Base-by-base conservation (phyloP, 306 rosid genomes). In the Trichosanthes truncata region DNA sequence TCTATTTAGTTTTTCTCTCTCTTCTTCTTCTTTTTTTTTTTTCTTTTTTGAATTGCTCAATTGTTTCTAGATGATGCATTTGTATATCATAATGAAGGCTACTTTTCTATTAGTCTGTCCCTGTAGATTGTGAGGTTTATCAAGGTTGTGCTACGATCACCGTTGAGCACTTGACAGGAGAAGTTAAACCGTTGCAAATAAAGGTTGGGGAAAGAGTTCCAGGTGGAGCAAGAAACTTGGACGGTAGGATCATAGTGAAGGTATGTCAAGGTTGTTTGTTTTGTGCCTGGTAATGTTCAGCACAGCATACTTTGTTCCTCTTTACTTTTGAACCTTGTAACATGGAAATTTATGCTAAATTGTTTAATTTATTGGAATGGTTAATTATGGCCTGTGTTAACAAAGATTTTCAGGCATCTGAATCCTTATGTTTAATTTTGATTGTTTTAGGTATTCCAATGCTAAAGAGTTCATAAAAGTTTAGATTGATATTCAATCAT, bases 51-150 rank as follows among this genome's bases (percentile, higher is more conserved):
- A 23, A 33, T 1, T 6, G 14, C 45, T 31, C 26, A 35, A 17
- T 33, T 72, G 3, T 4, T 69, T n/a, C 77, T 61, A 41, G 66
- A 26, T 69, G 31, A 79, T 79, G 75, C 72, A 75, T 79, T 85
- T 80, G 83, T 87, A 79, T 85, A 78, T 83, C 84, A 80, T 89
- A 85, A 89, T 83, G 83, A 84, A 69, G 82, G 86, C 87, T 90
- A 89, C 85, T 90, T 85, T 90, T 95, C 90, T 91, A 89, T 89
- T 91, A 95, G 99, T 95, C 97, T 91, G 99, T 95, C 88, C 99
- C 99, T 87, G 93, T 93, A 91, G 99, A 95, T 85, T 95, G 99
- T 85, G 97, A 93, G 86, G 92, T 95, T 86, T 95, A 80, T 88
- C 93, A 93, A 84, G 99, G 99, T 69, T 83, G 49, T 88, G 99